Evolutionary conservation across 2,329 filamentous ascomycete genomes (phyloP).

Genomic region (Madurella mycetomatis): DNA sequence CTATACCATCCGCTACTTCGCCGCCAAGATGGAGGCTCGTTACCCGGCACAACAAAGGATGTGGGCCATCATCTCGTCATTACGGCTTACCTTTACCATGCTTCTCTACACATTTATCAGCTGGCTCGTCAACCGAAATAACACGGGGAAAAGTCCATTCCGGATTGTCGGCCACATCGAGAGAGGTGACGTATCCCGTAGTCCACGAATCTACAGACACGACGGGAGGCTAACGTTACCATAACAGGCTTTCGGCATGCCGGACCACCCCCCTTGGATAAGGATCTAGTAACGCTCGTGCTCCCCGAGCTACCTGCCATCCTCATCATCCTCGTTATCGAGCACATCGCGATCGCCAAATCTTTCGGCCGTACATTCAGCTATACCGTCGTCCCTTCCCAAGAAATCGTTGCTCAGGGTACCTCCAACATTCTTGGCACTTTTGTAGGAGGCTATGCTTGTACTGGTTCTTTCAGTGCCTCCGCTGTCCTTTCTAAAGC

Average conservation of each 20-base stretch:
- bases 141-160: conserved; percentile 33
- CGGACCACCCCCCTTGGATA: conserved; percentile 46
- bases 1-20: conserved; percentile 60
- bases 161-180: neutral
- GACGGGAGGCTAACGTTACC: neutral
- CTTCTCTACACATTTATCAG: conserved; percentile 75
- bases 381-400: conserved; percentile 74
- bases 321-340: conserved; percentile 73
- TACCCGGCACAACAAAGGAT: conserved; percentile 58
- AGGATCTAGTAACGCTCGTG: conserved; percentile 51
- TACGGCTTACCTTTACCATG: conserved; percentile 74
- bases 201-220: too few species aligned
- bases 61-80: conserved; percentile 74
- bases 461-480: conserved; percentile 84
- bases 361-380: conserved; percentile 78
- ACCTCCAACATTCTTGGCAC: conserved; percentile 70
- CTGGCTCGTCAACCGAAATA: conserved; percentile 62
- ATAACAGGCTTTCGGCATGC: conserved; percentile 63
- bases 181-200: neutral
- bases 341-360: conserved; percentile 80
- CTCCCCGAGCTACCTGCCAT: conserved; percentile 64
- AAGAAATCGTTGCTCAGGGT: conserved; percentile 74
- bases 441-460: conserved; percentile 78
- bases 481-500: conserved; percentile 95
- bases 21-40: conserved; percentile 55